Evolutionary conservation across 495 filamentous ascomycete species (phyloP).

Genomic region (Oleoguttula mirabilis): DNA sequence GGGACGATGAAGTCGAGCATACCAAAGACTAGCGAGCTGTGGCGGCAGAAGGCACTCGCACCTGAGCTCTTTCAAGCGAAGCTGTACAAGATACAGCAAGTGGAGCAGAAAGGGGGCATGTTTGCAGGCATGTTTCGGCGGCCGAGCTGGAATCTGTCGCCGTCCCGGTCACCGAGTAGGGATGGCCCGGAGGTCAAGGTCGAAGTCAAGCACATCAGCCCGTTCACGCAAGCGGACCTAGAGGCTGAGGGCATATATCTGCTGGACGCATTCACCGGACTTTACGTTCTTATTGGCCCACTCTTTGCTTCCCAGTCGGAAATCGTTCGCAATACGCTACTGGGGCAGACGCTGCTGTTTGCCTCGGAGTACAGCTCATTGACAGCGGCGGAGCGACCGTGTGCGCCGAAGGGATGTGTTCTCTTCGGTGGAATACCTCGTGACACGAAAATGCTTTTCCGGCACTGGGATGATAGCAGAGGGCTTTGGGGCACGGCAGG

Average conservation of each 20-base stretch:
- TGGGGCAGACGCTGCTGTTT: slow-evolving; percentile 11
- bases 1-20: slow-evolving; percentile 4
- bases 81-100: slow-evolving; percentile 9
- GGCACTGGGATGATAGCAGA: slow-evolving; percentile 15
- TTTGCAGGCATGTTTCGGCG: slow-evolving; percentile 11
- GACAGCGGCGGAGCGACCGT: neutral
- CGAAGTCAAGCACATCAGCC: slow-evolving; percentile 8
- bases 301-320: slow-evolving; percentile 10
- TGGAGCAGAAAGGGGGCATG: slow-evolving; percentile 1
- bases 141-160: slow-evolving; percentile 14
- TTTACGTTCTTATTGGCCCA: slow-evolving; percentile 15
- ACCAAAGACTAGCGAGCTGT: neutral
- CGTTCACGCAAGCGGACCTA: slow-evolving; percentile 16
- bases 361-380: slow-evolving; percentile 7
- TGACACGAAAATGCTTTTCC: slow-evolving; percentile 10
- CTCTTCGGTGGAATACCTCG: slow-evolving; percentile 9
- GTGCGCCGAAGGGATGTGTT: neutral
- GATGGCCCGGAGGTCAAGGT: slow-evolving; percentile 2
- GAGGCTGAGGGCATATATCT: slow-evolving; percentile 17
- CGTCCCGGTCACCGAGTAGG: neutral
- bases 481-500: slow-evolving; percentile 18
- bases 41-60: slow-evolving; percentile 3
- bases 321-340: neutral
- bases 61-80: neutral
- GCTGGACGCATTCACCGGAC: slow-evolving; percentile 8